These are phyloP conservation scores for Phytophthora pinifolia DNA, from an alignment of 352 stramenopile species.

Conservation along the genomic window DNA sequence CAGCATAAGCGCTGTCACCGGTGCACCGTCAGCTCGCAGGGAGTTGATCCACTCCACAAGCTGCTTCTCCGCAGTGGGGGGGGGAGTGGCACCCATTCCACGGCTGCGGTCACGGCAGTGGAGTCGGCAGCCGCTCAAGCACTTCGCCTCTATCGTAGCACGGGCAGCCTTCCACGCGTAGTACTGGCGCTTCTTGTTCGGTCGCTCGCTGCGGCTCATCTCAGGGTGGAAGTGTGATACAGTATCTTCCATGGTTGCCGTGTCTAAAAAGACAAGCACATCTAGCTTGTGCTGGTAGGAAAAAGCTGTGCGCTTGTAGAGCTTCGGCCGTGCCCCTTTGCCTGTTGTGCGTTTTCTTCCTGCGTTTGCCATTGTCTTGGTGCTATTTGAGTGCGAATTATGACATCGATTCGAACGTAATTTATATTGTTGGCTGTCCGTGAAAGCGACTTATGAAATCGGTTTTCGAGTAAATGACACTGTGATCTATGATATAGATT, in stretches of 20 bases:
- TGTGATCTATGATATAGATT: not conserved
- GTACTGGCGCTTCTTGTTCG: not conserved
- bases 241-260: not conserved
- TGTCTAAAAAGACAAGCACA: conserved; percentile 1
- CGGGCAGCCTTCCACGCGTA: not conserved
- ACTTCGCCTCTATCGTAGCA: not conserved
- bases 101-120: not conserved
- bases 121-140: not conserved
- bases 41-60: conserved; percentile 5
- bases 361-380: not conserved
- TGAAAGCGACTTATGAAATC: not conserved
- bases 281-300: conserved; percentile 9
- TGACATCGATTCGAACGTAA: not conserved
- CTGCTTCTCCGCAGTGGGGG: not conserved
- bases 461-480: not conserved
- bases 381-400: not conserved
- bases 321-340: no score
- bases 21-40: not conserved
- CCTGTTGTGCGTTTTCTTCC: not conserved
- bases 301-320: conserved; percentile 4
- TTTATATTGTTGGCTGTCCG: not conserved
- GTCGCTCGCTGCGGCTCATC: no score
- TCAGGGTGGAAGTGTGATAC: not conserved
- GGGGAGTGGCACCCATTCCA: not conserved
- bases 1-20: conserved; percentile 1